Conservation (phyloP, 176 grass and related monocot species). For the Urochloa ruziziensis region DNA sequence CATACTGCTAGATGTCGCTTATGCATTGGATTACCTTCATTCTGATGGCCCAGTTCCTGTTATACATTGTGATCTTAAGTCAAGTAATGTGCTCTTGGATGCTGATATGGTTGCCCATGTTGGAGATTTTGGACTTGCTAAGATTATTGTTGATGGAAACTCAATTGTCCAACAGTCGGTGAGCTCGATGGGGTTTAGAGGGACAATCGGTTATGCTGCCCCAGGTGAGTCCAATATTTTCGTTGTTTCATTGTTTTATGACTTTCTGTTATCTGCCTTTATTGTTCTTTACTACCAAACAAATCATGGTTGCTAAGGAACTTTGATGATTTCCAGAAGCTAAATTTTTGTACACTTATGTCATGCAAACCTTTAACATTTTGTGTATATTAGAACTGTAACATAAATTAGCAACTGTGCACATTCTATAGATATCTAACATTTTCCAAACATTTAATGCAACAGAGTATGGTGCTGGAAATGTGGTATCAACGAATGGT, state of each 20-base stretch:
- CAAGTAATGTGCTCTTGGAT: conserved; percentile 23
- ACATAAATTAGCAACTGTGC: background rate
- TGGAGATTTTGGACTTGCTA: conserved; percentile 6
- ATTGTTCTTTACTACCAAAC: background rate
- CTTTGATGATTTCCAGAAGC: too few relatives aligned
- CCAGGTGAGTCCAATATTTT: background rate
- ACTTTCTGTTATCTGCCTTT: background rate
- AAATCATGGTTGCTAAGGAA: too few relatives aligned
- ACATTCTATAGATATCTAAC: background rate
- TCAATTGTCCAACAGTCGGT: background rate
- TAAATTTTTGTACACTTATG: background rate
- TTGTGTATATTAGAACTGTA: background rate
- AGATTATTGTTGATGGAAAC: background rate
- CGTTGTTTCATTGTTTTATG: background rate
- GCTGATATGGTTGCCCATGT: too few relatives aligned
- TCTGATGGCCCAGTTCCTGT: background rate
- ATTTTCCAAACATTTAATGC: background rate
- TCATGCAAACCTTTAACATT: too few relatives aligned
- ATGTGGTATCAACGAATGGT: too few relatives aligned
- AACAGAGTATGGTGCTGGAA: too few relatives aligned
- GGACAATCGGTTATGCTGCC: conserved; percentile 28
- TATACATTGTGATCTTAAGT: conserved; percentile 12
- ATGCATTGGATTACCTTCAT: conserved; percentile 22
- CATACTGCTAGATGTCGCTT: conserved; percentile 29
- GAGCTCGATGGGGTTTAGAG: background rate